Percentiles rank a stretch among this genome's conserved stretches.
These are phyloP conservation scores for Obba rivulosa DNA, from an alignment of 768 basidiomycete genomes.

Conservation along the genomic window DNA sequence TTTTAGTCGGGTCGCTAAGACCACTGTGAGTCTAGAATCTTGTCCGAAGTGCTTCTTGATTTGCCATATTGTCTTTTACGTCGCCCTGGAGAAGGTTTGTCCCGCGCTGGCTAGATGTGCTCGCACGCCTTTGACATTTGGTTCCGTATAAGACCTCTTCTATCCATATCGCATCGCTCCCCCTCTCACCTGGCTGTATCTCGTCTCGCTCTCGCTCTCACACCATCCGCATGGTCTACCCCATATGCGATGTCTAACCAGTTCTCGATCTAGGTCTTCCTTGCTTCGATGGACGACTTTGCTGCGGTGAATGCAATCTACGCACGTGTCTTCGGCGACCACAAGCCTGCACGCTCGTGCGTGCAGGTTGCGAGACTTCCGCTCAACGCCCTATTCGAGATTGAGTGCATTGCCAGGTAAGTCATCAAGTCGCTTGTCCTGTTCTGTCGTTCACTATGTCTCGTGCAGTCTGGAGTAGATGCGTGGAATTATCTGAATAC, in stretches of 20 bases:
- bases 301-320: constrained; percentile 77
- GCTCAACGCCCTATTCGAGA: constrained; percentile 87
- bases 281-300: constrained; percentile 93
- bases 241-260: too few species aligned
- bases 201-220: too few species aligned
- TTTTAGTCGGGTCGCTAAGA: constrained; percentile 81
- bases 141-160: not conserved
- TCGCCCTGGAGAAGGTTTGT: not conserved
- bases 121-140: not conserved
- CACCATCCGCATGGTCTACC: too few species aligned
- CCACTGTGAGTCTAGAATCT: constrained; percentile 57
- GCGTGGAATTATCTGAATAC: not conserved
- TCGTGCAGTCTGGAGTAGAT: not conserved
- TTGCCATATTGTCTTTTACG: constrained; percentile 1
- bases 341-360: constrained; percentile 90
- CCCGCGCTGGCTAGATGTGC: too few species aligned
- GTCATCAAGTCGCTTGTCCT: constrained; percentile 12
- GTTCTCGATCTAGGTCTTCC: constrained; percentile 61
- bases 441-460: not conserved
- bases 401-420: constrained; percentile 83
- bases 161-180: not conserved
- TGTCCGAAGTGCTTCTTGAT: not conserved
- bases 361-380: constrained; percentile 89
- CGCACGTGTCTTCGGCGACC: constrained; percentile 76
- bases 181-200: not conserved